Conservation (phyloP, 164 flowering plant species). For the Vitis rotundifolia region DNA sequence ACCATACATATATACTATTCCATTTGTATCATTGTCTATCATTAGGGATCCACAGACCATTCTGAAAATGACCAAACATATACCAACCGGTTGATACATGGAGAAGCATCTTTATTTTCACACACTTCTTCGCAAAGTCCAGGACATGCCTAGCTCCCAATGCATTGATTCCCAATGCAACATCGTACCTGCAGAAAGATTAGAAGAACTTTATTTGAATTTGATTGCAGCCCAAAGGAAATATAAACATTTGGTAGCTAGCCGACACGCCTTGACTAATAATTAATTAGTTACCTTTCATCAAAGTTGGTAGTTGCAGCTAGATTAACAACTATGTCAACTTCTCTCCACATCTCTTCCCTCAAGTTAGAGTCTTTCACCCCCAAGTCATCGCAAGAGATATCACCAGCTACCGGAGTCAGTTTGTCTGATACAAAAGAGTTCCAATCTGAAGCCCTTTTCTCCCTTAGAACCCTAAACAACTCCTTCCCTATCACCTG, state of each 20-base stretch:
- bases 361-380: slow-evolving; percentile 30
- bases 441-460: slow-evolving; percentile 32
- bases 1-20: too few species aligned
- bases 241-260: neutral
- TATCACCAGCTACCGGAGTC: slow-evolving; percentile 51
- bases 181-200: slow-evolving; percentile 46
- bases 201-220: neutral
- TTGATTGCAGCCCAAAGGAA: neutral
- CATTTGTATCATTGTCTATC: too few species aligned
- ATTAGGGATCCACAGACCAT: too few species aligned
- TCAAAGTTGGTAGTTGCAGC: slow-evolving; percentile 70
- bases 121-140: slow-evolving; percentile 53
- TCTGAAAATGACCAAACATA: neutral
- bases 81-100: slow-evolving; percentile 60
- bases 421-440: slow-evolving; percentile 43
- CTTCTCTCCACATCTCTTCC: slow-evolving; percentile 37
- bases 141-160: slow-evolving; percentile 45
- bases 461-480: slow-evolving; percentile 47
- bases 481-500: slow-evolving; percentile 44
- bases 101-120: slow-evolving; percentile 34
- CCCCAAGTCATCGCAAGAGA: slow-evolving; percentile 42
- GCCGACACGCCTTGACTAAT: neutral
- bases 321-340: slow-evolving; percentile 47
- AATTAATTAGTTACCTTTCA: slow-evolving; percentile 34
- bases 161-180: slow-evolving; percentile 43